phyloP scores from a whole-genome alignment of 495 filamentous ascomycete genomes.

The Rusavskia elegans region DNA sequence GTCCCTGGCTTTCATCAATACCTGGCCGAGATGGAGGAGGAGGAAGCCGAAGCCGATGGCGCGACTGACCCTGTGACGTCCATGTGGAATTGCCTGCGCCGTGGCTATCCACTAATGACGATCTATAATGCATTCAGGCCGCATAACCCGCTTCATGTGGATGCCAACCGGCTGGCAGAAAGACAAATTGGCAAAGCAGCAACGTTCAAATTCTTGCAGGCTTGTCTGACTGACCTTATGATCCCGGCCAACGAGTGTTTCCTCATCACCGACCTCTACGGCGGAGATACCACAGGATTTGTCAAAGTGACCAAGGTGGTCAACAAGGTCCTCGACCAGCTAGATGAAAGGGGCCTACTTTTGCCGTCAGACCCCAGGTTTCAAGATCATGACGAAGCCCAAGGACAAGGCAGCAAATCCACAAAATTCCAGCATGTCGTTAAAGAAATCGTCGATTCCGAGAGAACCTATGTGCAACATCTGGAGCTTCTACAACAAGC shows the following conservation, averaged over 20 bases:
- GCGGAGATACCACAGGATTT: conserved; percentile 89
- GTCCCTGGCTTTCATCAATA: conserved; percentile 70
- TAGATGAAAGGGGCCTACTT: conserved; percentile 58
- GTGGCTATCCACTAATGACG: conserved; percentile 68
- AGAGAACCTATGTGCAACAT: conserved; percentile 97
- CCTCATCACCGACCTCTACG: conserved; percentile 79
- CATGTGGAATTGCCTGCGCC: conserved; percentile 75
- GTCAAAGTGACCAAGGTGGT: conserved; percentile 85
- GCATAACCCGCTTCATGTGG: conserved; percentile 42
- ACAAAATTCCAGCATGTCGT: conserved; percentile 80
- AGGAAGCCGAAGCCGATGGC: conserved; percentile 38
- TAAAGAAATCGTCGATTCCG: conserved; percentile 78
- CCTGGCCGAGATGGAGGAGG: conserved; percentile 44
- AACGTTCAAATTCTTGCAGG: conserved; percentile 55
- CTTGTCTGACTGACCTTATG: conserved; percentile 52
- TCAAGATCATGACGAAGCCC: conserved; percentile 7
- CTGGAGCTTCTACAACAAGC: conserved; percentile 85
- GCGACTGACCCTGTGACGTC: conserved; percentile 74
- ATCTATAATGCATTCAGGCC: conserved; percentile 79
- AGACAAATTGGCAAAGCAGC: conserved; percentile 53
- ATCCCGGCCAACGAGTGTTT: conserved; percentile 74
- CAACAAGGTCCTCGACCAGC: conserved; percentile 76
- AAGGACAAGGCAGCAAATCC: conserved; percentile 26
- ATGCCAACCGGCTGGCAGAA: conserved; percentile 40
- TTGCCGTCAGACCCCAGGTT: conserved; percentile 31